Conservation (phyloP, 1,139 yeast species). For the Candida sanyaensis region DNA sequence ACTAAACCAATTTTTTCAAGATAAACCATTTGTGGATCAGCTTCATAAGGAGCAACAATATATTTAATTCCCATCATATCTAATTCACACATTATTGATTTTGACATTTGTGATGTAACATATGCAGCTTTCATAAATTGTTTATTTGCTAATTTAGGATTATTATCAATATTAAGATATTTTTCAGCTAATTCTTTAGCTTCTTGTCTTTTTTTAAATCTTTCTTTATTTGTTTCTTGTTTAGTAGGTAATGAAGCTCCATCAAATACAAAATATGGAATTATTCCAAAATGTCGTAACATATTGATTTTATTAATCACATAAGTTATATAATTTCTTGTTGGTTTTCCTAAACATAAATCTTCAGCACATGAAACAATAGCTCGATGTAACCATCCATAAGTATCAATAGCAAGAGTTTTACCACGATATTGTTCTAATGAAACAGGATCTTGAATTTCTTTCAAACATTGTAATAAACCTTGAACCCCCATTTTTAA, state of each 20-base stretch:
- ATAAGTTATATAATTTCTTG: slow-evolving; percentile 63
- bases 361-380: slow-evolving; percentile 84
- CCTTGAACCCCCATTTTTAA: slow-evolving; percentile 90
- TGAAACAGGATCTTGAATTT: slow-evolving; percentile 63
- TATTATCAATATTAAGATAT: slow-evolving; percentile 53
- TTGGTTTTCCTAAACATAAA: slow-evolving; percentile 69
- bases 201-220: slow-evolving; percentile 57
- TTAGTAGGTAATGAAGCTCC: slow-evolving; percentile 88
- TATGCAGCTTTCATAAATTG: slow-evolving; percentile 79
- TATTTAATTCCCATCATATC: slow-evolving; percentile 60
- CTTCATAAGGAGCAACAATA: slow-evolving; percentile 97
- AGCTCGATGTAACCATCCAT: slow-evolving; percentile 95
- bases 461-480: slow-evolving; percentile 69
- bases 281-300: slow-evolving; percentile 68
- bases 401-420: slow-evolving; percentile 89
- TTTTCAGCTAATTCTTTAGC: slow-evolving; percentile 59
- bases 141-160: slow-evolving; percentile 61
- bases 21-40: slow-evolving; percentile 95
- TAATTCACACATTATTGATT: slow-evolving; percentile 74
- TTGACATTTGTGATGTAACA: slow-evolving; percentile 91
- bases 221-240: slow-evolving; percentile 66
- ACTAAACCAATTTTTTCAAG: slow-evolving; percentile 75
- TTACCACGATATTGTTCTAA: slow-evolving; percentile 68
- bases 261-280: slow-evolving; percentile 90
- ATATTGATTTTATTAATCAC: slow-evolving; percentile 64